Conservation (phyloP, 805 yeast genomes). For the Candida morakotiae region DNA sequence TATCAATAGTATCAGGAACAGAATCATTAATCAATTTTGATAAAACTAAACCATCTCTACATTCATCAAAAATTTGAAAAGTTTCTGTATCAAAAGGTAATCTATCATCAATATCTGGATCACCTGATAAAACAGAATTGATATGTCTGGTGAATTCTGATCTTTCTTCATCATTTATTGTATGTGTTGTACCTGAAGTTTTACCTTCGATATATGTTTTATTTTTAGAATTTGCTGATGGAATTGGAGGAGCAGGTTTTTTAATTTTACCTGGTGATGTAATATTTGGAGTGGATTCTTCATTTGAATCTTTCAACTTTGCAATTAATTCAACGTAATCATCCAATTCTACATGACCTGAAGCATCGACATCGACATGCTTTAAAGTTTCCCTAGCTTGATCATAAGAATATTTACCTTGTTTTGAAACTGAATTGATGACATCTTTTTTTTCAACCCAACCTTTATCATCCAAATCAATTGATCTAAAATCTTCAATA, state of each 20-base stretch:
- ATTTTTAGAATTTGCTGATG: slow-evolving; percentile 46
- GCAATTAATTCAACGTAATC: slow-evolving; percentile 85
- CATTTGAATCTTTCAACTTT: slow-evolving; percentile 56
- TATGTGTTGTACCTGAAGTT: slow-evolving; percentile 90
- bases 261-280: slow-evolving; percentile 16
- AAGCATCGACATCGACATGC: slow-evolving; percentile 87
- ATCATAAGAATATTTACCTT: slow-evolving; percentile 84
- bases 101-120: slow-evolving; percentile 74
- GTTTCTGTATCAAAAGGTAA: slow-evolving; percentile 91
- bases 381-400: slow-evolving; percentile 92
- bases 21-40: slow-evolving; percentile 95
- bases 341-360: slow-evolving; percentile 94
- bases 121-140: slow-evolving; percentile 87
- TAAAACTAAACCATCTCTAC: slow-evolving; percentile 89
- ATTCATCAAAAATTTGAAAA: slow-evolving; percentile 94
- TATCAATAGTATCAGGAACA: slow-evolving; percentile 97
- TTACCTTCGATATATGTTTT: slow-evolving; percentile 81
- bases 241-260: slow-evolving; percentile 31
- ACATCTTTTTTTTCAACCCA: slow-evolving; percentile 91
- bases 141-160: slow-evolving; percentile 94
- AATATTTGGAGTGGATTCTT: slow-evolving; percentile 6
- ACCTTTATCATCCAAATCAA: slow-evolving; percentile 90
- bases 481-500: slow-evolving; percentile 78
- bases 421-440: slow-evolving; percentile 72
- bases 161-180: slow-evolving; percentile 96